Base-by-base conservation (phyloP, 2,329 filamentous ascomycete species). In the Neurospora sp. region DNA sequence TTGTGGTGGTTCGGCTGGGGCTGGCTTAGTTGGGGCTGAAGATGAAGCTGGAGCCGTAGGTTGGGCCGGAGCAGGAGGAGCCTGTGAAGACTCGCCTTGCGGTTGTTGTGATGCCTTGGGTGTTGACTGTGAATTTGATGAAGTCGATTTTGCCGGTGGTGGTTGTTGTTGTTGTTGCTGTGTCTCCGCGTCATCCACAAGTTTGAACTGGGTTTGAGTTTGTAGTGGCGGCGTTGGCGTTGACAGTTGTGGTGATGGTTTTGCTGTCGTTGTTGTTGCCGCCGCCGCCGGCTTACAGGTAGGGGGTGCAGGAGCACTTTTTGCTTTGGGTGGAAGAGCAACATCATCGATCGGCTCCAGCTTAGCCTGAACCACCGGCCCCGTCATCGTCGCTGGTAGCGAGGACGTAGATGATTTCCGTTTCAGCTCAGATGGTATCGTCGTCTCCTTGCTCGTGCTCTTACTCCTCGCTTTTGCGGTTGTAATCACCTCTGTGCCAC, bases 261-360 rank as follows among this genome's bases (percentile, higher is more conserved):
- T 62, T 15, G 40, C 15, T 38, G 38, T 10, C 13, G 43, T 4
- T 8, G 28, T 1, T 6, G 33, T 4, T 3, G 38, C 19, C 11
- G 66, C 33, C 9, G 38, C n/a, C 9, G 38, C 15, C 15, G 43
- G 28, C 2, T 62, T 62, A 5, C 1, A 10, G n/a, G 15, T 36
- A 62, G 52, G 52, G 4, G 23, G 15, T 9, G 23, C 52, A 36
- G 52, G 23, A 33, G 28, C 33, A 38, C 67, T 17, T 36, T 19
- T 11, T 7, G 40, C 52, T 69, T 42, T 62, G 10, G 46, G 42
- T 0, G 43, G 4, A 33, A 62, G 3, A 36, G 8, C 15, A 17
- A 66, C 58, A n/a, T 38, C 67, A n/a, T 71, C 71, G 13, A 67
- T 40, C 1, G 62, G 67, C 52, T 68, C 73, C 23, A 72, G 36